Evolutionary conservation across 164 flowering plant genomes (phyloP).

Genomic region (Vitis amurensis): DNA sequence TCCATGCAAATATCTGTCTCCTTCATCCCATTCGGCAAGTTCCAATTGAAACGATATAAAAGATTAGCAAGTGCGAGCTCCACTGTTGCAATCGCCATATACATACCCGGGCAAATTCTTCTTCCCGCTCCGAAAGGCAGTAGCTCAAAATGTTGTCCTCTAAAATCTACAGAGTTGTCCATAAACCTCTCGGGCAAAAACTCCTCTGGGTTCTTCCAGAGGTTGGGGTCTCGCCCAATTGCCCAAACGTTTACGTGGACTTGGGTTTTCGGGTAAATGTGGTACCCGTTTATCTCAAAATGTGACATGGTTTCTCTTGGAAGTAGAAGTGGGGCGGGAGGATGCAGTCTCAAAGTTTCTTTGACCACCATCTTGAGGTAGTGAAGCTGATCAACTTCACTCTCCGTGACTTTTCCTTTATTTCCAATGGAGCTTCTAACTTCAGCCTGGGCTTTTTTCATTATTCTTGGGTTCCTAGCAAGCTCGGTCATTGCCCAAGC

Average conservation of each 20-base stretch:
- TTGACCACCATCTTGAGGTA: conserved; percentile 30
- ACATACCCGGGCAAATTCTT: background rate
- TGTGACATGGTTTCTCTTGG: conserved; percentile 33
- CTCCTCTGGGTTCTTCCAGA: conserved; percentile 36
- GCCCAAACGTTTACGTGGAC: conserved; percentile 40
- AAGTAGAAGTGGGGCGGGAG: conserved; percentile 33
- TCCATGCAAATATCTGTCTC: background rate
- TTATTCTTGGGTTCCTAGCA: conserved; percentile 22
- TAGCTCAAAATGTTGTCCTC: conserved; percentile 37
- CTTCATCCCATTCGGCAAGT: background rate
- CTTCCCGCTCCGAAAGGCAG: conserved; percentile 41
- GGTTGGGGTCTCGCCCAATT: conserved; percentile 34
- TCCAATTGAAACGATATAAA: background rate
- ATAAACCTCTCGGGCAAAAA: conserved; percentile 41
- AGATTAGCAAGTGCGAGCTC: background rate
- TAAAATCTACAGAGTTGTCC: conserved; percentile 25
- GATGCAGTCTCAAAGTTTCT: conserved; percentile 36
- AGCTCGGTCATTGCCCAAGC: conserved; percentile 42
- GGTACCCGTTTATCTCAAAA: conserved; percentile 20
- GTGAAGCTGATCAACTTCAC: conserved; percentile 18
- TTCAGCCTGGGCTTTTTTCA: conserved; percentile 30
- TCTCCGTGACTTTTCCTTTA: conserved; percentile 19
- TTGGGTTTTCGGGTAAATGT: conserved; percentile 26
- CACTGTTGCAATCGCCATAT: background rate
- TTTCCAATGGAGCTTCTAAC: conserved; percentile 17